Base-by-base conservation (phyloP, 768 basidiomycete genomes). In the Boletellus sp. region DNA sequence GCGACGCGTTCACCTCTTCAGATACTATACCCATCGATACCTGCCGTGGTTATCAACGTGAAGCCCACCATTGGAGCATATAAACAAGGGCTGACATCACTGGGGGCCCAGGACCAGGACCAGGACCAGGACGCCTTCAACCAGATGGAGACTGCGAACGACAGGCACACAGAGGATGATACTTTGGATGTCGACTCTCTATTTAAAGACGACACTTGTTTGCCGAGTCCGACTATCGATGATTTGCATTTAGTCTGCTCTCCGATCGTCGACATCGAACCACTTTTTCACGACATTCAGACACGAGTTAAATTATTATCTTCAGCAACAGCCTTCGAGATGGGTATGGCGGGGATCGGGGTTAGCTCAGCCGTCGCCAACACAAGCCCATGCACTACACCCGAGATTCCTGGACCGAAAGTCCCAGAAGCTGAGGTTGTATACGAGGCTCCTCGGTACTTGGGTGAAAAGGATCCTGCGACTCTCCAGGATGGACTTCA, bases 1-100 rank as follows among this genome's bases (percentile, higher is more conserved):
- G 44, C 24, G 19, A 60, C 58, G 17, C n/a, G 55, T 9, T 60
- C 54, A 6, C 58, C 58, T 4, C 23, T 37, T 45, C 47, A 50
- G 40, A 24, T 48, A 20, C 15, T 33, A 34, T 50, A 32, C 4
- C 47, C 51, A 2, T 19, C 10, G 17, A 15, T 12, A n/a, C 49
- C 58, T 46, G 35, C 15, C 19, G 51, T 54, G 26, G 37, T 33
- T 11, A 47, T 53, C 28, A 48, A 51, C 26, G 20, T 20, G 20
- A 40, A 11, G 31, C 10, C 5, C 19, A 2, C n/a, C 15, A 31
- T 44, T 13, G 11, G 26, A 12, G 38, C 15, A 6, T 26, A 23
- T 22, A 31, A 34, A 26, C 39, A 37, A 36, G 0, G 19, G 6
- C 16, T 26, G 28, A 17, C 7, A 16, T 19, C 43, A 31, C 4